Evolutionary conservation across 192 early-diverging fungal genomes (phyloP), one percentile per base, ranked within the genome.

Genomic region (Podila clonocystis): DNA sequence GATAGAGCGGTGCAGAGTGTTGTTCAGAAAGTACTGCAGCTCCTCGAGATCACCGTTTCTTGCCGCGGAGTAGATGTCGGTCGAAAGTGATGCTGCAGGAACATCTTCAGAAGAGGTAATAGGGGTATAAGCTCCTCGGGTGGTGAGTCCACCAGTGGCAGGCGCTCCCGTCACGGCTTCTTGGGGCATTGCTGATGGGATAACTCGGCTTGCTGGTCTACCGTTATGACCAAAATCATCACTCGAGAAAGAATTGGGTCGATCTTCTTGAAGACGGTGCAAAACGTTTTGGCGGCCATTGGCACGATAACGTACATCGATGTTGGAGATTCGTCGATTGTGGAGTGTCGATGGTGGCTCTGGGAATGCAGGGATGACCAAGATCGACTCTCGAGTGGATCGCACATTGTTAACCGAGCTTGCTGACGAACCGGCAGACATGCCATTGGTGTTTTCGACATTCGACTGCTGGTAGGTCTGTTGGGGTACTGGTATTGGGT

Each of bases 341-440:
- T 80, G 77, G 5, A 80, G 67, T 5, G 77, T 80, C 5, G 67
- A 36, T 3, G 77, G 77, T 9, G 77, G 77, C 28, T 80, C 77
- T 5, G 77, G 77, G 34, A 80, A 80, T 1, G 49, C 61, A 0
- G 71, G 71, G 20, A 80, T 80, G 26, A 73, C n/a, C 5, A 80
- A 48, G 19, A 69, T 48, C 1, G 77, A 73, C 22, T 73, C 77
- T 17, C 66, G 62, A 2, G 50, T 1, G 9, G 38, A n/a, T 1
- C 55, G 30, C 17, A 36, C 62, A 63, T 26, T 63, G 1, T 20
- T 61, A 7, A 9, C 28, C 0, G 17, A 52, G 30, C 48, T 28
- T 50, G 33, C 22, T 62, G 59, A 31, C 11, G 41, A 15, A 17
- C 15, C 20, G 38, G 22, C 24, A 28, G 19, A 17, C 62, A 58